These are phyloP conservation scores for Schizochytrium sp. DNA, from an alignment of 108 stramenopile genomes.

Conservation along the genomic window DNA sequence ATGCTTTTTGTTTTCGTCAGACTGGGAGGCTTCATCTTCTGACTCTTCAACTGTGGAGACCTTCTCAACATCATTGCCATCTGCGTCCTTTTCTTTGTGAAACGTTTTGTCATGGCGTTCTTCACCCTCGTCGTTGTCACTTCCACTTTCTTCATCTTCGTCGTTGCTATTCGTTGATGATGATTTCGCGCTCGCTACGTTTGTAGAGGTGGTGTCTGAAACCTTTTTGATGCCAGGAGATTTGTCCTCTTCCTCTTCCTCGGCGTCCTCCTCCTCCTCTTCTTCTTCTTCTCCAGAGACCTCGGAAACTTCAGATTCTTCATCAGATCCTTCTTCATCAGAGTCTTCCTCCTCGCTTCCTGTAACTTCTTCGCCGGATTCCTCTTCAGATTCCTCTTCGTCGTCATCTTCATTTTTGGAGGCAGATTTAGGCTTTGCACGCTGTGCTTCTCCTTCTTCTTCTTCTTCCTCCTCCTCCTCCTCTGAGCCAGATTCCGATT, in stretches of 20 bases:
- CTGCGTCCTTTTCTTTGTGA: not conserved
- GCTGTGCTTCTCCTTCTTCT: not conserved
- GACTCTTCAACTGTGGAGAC: not conserved
- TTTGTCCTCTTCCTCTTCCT: no score
- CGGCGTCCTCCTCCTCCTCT: no score
- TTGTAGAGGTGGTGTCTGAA: no score
- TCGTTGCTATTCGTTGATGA: not conserved
- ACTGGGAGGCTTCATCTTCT: no score
- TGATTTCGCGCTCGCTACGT: no score
- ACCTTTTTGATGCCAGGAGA: no score
- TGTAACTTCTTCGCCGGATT: not conserved
- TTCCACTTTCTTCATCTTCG: not conserved
- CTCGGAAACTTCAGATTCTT: no score
- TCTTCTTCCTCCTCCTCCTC: constrained; percentile 20
- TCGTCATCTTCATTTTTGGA: not conserved
- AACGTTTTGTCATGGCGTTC: not conserved
- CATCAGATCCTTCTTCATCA: not conserved
- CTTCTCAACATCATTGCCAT: not conserved
- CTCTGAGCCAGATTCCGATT: not conserved
- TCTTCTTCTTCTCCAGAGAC: no score
- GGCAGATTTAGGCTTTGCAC: no score
- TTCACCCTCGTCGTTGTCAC: not conserved
- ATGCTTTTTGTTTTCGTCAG: no score
- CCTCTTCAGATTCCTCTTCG: not conserved
- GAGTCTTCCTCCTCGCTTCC: not conserved